Conservation (phyloP, 108 stramenopile species). For the Fistulifera solaris region DNA sequence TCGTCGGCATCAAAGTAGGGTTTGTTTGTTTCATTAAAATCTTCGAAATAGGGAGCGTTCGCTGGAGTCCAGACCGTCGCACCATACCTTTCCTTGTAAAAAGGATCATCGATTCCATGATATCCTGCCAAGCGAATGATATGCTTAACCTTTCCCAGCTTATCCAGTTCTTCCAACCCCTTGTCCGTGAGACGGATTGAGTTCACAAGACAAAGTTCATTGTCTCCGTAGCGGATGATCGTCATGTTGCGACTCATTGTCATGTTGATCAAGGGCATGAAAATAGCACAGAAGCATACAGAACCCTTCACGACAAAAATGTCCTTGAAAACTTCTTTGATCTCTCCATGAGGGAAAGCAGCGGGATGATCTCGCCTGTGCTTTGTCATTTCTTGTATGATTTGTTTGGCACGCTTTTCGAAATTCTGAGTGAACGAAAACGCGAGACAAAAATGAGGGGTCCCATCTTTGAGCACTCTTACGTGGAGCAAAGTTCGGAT, state of each 20-base stretch:
- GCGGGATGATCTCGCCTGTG: not conserved
- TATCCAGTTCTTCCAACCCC: conserved; percentile 1
- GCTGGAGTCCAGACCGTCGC: not conserved
- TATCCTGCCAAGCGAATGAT: conserved; percentile 9
- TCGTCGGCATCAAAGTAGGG: not conserved
- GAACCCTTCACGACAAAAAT: conserved; percentile 7
- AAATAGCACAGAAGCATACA: conserved; percentile 2
- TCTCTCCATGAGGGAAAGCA: conserved; percentile 6
- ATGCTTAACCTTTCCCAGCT: conserved; percentile 12
- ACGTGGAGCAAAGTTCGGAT: too few relatives aligned
- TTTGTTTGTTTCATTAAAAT: not conserved
- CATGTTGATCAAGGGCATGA: not conserved
- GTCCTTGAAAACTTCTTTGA: conserved; percentile 10
- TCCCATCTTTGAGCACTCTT: too few relatives aligned
- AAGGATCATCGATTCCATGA: conserved; percentile 17
- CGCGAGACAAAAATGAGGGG: too few relatives aligned
- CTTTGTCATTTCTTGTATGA: too few relatives aligned
- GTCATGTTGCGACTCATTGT: conserved; percentile 9
- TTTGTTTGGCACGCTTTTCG: too few relatives aligned
- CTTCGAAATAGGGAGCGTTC: not conserved
- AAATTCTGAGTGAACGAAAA: too few relatives aligned
- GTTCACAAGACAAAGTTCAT: conserved; percentile 13
- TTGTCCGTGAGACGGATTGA: conserved; percentile 7
- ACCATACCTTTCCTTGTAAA: conserved; percentile 1
- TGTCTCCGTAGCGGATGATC: not conserved